Base-by-base conservation (phyloP, 2,329 filamentous ascomycete species). In the Cercospora sesami region DNA sequence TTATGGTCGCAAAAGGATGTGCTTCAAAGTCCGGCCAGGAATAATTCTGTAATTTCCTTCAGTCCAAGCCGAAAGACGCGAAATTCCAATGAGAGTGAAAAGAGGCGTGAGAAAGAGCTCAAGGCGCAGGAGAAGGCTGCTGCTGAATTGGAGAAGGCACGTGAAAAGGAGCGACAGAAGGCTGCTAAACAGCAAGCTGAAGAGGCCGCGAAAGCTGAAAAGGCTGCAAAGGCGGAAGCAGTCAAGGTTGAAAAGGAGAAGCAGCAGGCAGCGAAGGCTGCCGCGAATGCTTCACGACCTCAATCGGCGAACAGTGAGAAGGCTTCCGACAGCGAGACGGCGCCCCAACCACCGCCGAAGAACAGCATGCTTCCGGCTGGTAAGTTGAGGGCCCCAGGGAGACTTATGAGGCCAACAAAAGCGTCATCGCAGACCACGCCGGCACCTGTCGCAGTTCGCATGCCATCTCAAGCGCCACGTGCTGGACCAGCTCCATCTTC, bases 151-250 rank as follows among this genome's bases (percentile, higher is more conserved):
- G 88, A 91, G 71, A 91, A 89, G 74, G 87, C 86, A 53, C 86
- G 90, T 8, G 86, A 89, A 73, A 90, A 90, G 78, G 90, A 92
- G 75, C 84, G 89, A 5, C 87, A 90, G 72, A 91, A 91, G 76
- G 90, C 87, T 45, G 80, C 82, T 2, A 81, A 83, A 5, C 85
- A 87, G 67, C 87, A 85, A 74, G 84, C 86, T 48, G 82, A 84
- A 68, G 74, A 75, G 60, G 76, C 61, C 12, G 75, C 77, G 14
- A 73, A 73, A 45, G 72, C 70, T 42, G 79, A 82, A 53, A 80
- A 81, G 70, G 76, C 74, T 23, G 79, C 80, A 36, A 72, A 75
- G 55, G 76, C 77, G 26, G 75, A 78, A 59, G 76, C 77, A 36
- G 78, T 78, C 68, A 74, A 78, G 23, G 74, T 77, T 33, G 77